Percentiles rank a stretch among this genome's conserved stretches.
Evolutionary conservation across 2,329 filamentous ascomycete species (phyloP).

Genomic region (Tolypocladium pustulatum): DNA sequence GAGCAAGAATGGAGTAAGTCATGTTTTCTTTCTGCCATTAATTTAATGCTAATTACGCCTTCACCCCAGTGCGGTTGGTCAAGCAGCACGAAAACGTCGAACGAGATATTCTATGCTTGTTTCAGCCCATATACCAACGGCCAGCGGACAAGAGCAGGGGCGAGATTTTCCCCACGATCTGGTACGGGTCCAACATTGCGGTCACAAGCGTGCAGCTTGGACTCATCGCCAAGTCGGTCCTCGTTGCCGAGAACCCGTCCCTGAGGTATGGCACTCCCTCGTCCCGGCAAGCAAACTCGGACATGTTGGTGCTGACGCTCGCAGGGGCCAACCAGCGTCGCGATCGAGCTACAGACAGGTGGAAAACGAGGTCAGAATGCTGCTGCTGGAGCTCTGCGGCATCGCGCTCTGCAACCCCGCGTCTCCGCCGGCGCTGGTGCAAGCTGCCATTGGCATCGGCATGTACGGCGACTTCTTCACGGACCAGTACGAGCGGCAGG

Average conservation of each 20-base stretch:
- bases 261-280: conserved; percentile 15
- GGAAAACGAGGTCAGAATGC: conserved; percentile 25
- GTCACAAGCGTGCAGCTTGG: conserved; percentile 29
- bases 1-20: conserved; percentile 26
- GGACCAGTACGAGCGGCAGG: conserved; percentile 25
- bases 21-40: neutral
- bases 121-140: conserved; percentile 22
- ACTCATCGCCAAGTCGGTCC: conserved; percentile 27
- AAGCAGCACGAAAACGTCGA: conserved; percentile 25
- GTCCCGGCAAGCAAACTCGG: neutral
- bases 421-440: conserved; percentile 26
- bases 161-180: conserved; percentile 28
- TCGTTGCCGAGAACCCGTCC: conserved; percentile 27
- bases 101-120: conserved; percentile 17
- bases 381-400: conserved; percentile 28
- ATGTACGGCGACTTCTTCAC: conserved; percentile 32
- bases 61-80: conserved; percentile 19
- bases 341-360: conserved; percentile 22
- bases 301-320: neutral
- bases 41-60: neutral
- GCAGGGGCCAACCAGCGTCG: conserved; percentile 13
- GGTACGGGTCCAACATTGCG: conserved; percentile 27
- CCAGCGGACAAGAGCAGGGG: conserved; percentile 23
- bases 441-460: conserved; percentile 28
- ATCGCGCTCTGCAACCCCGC: conserved; percentile 27